Percentiles rank a stretch among this genome's conserved stretches.
Evolutionary conservation across 176 grass and related monocot genomes (phyloP).

Genomic region (Cymbopogon citratus): DNA sequence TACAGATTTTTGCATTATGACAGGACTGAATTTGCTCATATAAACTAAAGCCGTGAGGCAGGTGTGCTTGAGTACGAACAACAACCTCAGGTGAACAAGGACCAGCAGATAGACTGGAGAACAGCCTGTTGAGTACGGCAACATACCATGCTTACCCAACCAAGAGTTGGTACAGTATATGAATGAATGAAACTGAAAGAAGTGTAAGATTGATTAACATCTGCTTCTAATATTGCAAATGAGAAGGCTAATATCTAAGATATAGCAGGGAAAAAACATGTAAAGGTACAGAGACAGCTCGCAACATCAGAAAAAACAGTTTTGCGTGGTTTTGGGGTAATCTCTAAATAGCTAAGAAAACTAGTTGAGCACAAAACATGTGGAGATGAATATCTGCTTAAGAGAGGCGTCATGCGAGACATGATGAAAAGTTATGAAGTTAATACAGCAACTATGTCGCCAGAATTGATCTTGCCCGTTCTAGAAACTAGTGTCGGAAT

Average conservation of each 20-base stretch:
- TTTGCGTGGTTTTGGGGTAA: not conserved
- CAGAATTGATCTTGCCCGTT: too few relatives aligned
- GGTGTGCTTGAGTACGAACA: not conserved
- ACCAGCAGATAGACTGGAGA: not conserved
- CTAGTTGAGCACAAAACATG: not conserved
- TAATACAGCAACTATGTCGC: too few relatives aligned
- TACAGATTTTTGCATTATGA: not conserved
- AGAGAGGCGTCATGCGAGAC: too few relatives aligned
- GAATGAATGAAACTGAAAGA: not conserved
- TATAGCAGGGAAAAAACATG: not conserved
- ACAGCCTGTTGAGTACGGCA: not conserved
- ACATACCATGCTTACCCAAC: not conserved
- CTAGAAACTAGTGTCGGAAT: too few relatives aligned
- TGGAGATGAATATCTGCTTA: too few relatives aligned
- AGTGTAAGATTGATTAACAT: not conserved
- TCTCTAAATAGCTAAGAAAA: not conserved
- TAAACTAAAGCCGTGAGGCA: not conserved
- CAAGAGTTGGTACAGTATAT: too few relatives aligned
- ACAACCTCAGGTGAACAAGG: not conserved
- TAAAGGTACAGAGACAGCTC: not conserved
- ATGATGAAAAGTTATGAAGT: too few relatives aligned
- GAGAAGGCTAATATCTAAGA: not conserved
- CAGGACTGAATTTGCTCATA: not conserved
- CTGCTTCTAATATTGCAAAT: not conserved
- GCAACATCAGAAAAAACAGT: not conserved